Evolutionary conservation across 2,329 filamentous ascomycete species (phyloP), one percentile per base, ranked within the genome.

Genomic region (Fusarium poae): DNA sequence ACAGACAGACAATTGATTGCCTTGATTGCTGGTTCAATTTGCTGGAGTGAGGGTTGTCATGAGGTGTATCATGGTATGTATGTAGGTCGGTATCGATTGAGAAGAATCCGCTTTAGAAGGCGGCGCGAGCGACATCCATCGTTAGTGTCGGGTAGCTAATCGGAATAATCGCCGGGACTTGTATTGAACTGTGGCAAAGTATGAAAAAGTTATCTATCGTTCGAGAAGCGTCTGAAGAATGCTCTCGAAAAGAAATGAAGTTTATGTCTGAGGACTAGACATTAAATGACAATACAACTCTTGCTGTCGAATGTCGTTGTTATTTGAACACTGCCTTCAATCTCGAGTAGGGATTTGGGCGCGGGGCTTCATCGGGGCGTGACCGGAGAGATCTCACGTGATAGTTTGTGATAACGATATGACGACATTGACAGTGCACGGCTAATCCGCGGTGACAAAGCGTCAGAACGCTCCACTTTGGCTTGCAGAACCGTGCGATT

Each of bases 31-130:
- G 13, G 40, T 49, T 51, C 40, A 64, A 55, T 69, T 70, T 76
- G 60, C 57, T 64, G 75, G 57, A 61, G 77, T 76, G 73, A 78
- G 76, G 75, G 71, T 76, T 74, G 77, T 80, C 80, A 78, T 77
- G 77, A 83, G 86, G 85, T 84, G 83, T 84, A 81, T 85, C 86
- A 87, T 88, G 77, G 81, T 27, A 27, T 80, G 80, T 82, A 79
- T 80, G 80, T 82, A 79, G 74, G 76, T 44, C 18, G 48, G 30
- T 48, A 77, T 77, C 45, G 78, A 79, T 63, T 57, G 77, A 79
- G 55, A 71, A 68, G 66, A 77, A 80, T 43, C 53, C 76, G 76
- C 84, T 85, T 82, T 85, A 87, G 70, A 83, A 83, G 65, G 80
- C 81, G 66, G 79, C 61, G 71, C 23, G 18, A 25, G 52, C 32